These are phyloP conservation scores for Plasmodium yoelii DNA, from an alignment of 169 alveolate genomes.

Conservation along the genomic window DNA sequence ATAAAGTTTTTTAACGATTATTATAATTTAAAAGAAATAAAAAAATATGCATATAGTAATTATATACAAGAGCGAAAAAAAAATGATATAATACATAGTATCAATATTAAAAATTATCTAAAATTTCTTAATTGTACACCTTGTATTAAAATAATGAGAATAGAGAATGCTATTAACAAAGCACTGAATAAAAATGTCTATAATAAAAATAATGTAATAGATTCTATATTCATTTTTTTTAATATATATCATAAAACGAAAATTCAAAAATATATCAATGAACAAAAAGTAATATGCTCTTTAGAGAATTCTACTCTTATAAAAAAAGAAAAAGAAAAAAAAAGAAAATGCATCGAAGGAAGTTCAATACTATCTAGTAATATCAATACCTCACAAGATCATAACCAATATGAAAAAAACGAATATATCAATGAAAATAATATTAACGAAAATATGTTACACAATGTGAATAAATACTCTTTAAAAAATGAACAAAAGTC, in stretches of 20 bases:
- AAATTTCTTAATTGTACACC: conserved; percentile 37
- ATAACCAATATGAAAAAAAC: not conserved
- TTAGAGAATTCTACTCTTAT: too few relatives aligned
- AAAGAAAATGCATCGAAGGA: too few relatives aligned
- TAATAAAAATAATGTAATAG: conserved; percentile 12
- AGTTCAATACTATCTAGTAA: not conserved
- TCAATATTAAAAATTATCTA: conserved; percentile 39
- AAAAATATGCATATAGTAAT: not conserved
- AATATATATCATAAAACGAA: conserved; percentile 2
- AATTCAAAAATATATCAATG: not conserved
- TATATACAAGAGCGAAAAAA: conserved; percentile 8
- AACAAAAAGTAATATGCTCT: not conserved
- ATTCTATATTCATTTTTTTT: conserved; percentile 40
- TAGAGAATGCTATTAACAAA: conserved; percentile 16
- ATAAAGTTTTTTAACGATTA: conserved; percentile 17
- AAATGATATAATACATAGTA: conserved; percentile 37
- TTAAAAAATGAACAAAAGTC: too few relatives aligned
- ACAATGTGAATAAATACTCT: conserved; percentile 3
- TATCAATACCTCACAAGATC: not conserved
- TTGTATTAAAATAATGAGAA: conserved; percentile 61
- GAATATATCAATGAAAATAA: not conserved
- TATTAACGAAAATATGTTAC: not conserved
- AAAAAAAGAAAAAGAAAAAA: too few relatives aligned
- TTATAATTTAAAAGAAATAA: conserved; percentile 9
- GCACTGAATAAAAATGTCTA: conserved; percentile 10